Evolutionary conservation across 306 rosid genomes (phyloP).

Genomic region (Echinosophora koreensis): DNA sequence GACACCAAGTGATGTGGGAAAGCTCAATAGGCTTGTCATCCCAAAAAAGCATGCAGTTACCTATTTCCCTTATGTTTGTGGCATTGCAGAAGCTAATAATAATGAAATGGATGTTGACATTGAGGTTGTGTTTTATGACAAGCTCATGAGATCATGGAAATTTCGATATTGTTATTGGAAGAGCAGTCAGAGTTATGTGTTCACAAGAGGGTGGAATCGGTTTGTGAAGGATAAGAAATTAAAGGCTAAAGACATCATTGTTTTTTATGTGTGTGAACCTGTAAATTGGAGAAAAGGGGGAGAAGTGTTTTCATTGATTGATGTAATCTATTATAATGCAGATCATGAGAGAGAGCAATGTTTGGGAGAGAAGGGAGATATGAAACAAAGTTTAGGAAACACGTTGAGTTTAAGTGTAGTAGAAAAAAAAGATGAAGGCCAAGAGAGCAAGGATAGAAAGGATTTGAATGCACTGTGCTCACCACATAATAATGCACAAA

Average conservation of each 20-base stretch:
- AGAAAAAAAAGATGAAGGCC: background rate
- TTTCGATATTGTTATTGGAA: constrained; percentile 79
- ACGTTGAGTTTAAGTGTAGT: background rate
- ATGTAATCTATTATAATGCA: constrained; percentile 49
- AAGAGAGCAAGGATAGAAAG: background rate
- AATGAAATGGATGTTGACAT: constrained; percentile 27
- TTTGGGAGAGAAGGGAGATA: constrained; percentile 17
- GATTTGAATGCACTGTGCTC: background rate
- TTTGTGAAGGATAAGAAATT: constrained; percentile 65
- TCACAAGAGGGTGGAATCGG: constrained; percentile 76
- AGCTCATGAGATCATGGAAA: constrained; percentile 62
- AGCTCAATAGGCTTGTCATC: constrained; percentile 84
- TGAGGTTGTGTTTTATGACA: constrained; percentile 62
- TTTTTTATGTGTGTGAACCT: constrained; percentile 57
- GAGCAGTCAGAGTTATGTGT: constrained; percentile 79
- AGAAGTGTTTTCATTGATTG: constrained; percentile 46
- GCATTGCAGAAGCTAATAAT: background rate
- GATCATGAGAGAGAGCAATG: background rate
- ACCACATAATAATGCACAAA: background rate
- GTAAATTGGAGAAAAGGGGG: background rate
- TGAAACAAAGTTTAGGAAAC: constrained; percentile 25
- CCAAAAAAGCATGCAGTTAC: constrained; percentile 78
- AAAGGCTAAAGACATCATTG: constrained; percentile 61
- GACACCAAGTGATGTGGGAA: constrained; percentile 91
- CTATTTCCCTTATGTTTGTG: constrained; percentile 65